Conservation (phyloP, 805 yeast genomes). For the Wickerhamia fluorescens region DNA sequence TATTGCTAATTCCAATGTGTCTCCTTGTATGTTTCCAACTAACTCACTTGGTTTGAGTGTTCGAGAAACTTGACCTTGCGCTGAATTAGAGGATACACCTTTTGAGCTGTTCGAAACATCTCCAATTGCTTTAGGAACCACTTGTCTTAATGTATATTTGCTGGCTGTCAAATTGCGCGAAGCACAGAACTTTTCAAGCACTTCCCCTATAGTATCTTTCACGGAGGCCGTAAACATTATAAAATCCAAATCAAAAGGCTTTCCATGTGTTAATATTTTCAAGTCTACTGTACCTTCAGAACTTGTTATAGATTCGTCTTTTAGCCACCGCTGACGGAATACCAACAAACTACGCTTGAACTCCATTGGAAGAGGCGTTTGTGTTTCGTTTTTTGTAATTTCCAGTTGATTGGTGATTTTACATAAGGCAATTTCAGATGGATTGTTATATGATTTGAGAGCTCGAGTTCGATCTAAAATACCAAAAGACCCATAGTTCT, state of each 20-base stretch:
- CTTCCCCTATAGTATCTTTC: constrained; percentile 14
- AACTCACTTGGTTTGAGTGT: constrained; percentile 5
- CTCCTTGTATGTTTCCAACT: constrained; percentile 8
- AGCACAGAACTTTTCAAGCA: constrained; percentile 21
- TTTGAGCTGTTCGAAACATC: not conserved
- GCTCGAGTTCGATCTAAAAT: constrained; percentile 63
- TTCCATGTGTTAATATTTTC: not conserved
- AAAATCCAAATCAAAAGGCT: constrained; percentile 1
- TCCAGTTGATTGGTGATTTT: constrained; percentile 43
- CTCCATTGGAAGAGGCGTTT: constrained; percentile 50
- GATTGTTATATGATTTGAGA: constrained; percentile 64
- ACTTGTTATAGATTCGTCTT: not conserved
- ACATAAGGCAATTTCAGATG: constrained; percentile 74
- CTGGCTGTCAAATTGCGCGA: constrained; percentile 20
- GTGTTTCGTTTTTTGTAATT: constrained; percentile 37
- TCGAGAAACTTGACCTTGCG: constrained; percentile 1
- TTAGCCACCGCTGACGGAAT: constrained; percentile 1
- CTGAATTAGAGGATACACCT: not conserved
- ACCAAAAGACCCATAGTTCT: constrained; percentile 89
- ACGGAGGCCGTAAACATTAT: constrained; percentile 2
- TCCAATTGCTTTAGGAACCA: constrained; percentile 7
- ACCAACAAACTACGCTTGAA: constrained; percentile 11
- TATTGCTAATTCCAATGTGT: constrained; percentile 13
- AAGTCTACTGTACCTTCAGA: constrained; percentile 1
- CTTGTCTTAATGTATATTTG: constrained; percentile 18